Evolutionary conservation across 2,329 filamentous ascomycete species (phyloP).

Genomic region (Gnomoniopsis smithogilvyi): DNA sequence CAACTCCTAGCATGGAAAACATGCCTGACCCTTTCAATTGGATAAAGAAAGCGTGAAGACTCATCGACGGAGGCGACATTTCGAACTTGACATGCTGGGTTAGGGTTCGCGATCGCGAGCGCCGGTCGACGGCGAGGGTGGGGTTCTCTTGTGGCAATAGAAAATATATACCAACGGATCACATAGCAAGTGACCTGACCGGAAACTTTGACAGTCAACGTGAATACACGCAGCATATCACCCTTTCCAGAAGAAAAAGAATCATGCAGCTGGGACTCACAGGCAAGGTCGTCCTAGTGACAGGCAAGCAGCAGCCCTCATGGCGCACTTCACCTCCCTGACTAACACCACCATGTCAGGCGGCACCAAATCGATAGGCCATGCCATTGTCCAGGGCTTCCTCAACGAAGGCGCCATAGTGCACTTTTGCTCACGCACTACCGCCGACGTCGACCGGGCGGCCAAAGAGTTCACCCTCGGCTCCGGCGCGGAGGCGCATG

Average conservation of each 20-base stretch:
- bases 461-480: conserved; percentile 4
- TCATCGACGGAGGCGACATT: not conserved
- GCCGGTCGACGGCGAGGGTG: not conserved
- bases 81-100: not conserved
- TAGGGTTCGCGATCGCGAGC: not conserved
- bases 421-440: conserved; percentile 22
- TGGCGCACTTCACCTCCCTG: not conserved
- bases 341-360: conserved; percentile 10
- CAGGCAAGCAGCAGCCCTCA: conserved; percentile 21
- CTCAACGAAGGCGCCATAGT: conserved; percentile 21
- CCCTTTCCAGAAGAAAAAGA: not conserved
- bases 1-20: no score
- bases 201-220: not conserved
- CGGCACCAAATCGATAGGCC: conserved; percentile 20
- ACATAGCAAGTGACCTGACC: no score
- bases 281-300: conserved; percentile 31
- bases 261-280: conserved; percentile 32
- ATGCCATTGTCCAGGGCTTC: conserved; percentile 19
- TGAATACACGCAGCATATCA: not conserved
- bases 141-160: not conserved
- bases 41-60: not conserved
- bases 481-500: conserved; percentile 6
- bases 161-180: not conserved
- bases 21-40: not conserved
- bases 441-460: conserved; percentile 12